Conservation (phyloP, 495 filamentous ascomycete genomes). For the Astrocystis sublimbata region DNA sequence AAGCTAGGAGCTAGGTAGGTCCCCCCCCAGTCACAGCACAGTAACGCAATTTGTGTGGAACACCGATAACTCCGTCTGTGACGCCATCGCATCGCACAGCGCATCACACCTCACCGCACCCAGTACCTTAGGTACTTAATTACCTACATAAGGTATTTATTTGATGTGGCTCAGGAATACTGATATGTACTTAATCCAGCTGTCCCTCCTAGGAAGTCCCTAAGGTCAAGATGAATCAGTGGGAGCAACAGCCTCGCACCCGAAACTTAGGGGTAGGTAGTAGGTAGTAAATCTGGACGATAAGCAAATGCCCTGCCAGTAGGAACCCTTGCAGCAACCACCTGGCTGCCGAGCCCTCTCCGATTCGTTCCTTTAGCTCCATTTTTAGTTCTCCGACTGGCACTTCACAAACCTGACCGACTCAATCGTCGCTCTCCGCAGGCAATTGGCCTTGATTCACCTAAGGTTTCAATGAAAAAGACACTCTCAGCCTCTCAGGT, state of each 20-base stretch:
- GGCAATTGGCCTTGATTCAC: not conserved
- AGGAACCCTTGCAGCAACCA: not conserved
- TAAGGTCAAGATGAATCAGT: no score
- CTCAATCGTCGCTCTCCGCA: no score
- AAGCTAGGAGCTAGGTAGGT: not conserved
- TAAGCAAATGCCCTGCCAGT: not conserved
- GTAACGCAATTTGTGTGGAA: not conserved
- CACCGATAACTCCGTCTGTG: not conserved
- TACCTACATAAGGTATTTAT: no score
- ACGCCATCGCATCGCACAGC: not conserved
- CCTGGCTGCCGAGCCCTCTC: not conserved
- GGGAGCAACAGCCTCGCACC: not conserved
- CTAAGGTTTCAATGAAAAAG: not conserved
- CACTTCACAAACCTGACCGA: no score
- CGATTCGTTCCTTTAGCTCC: slow-evolving; percentile 6
- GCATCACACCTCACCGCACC: no score
- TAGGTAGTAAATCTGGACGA: not conserved
- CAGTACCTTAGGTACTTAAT: no score
- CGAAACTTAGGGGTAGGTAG: not conserved
- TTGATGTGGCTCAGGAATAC: no score
- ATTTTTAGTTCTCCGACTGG: not conserved
- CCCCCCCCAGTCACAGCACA: not conserved
- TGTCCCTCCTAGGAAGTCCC: no score
- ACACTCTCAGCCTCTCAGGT: no score
- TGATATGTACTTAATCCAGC: no score